phyloP scores from a whole-genome alignment of 352 stramenopile genomes.

The Phytophthora crassamura region DNA sequence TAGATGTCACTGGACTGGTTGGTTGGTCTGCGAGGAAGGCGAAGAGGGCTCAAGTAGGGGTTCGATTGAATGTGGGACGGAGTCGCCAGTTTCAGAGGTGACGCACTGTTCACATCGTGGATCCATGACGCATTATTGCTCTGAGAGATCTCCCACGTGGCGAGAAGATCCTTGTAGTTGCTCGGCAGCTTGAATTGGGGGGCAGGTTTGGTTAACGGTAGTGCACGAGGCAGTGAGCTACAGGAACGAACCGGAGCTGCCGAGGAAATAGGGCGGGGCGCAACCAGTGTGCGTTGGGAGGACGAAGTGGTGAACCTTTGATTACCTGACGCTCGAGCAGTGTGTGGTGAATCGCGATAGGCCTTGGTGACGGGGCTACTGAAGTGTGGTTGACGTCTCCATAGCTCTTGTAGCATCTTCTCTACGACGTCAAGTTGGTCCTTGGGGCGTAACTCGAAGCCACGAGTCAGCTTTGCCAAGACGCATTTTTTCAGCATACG shows the following conservation, averaged over 20 bases:
- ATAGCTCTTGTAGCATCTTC: neutral
- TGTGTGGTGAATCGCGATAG: neutral
- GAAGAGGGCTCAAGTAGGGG: slow-evolving; percentile 11
- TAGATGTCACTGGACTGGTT: neutral
- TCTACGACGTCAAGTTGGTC: slow-evolving; percentile 9
- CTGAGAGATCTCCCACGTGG: slow-evolving; percentile 15
- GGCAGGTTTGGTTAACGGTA: neutral
- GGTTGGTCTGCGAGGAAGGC: neutral
- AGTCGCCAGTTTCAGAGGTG: slow-evolving; percentile 12
- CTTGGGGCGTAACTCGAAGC: slow-evolving; percentile 13
- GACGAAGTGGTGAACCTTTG: too few species aligned
- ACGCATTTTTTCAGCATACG: slow-evolving; percentile 25
- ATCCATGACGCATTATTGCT: slow-evolving; percentile 12
- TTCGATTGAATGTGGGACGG: slow-evolving; percentile 1
- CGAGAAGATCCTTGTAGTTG: slow-evolving; percentile 20
- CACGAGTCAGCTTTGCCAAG: neutral
- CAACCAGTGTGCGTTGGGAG: too few species aligned
- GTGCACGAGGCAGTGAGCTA: neutral
- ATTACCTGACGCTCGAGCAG: too few species aligned
- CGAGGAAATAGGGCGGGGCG: too few species aligned
- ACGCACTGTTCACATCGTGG: slow-evolving; percentile 19
- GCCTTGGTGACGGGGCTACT: neutral
- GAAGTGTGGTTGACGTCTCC: neutral
- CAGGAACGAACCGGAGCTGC: too few species aligned
- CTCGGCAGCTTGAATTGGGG: slow-evolving; percentile 1